These are phyloP conservation scores for Cercospora sp. DNA, from an alignment of 2,329 filamentous ascomycete genomes.

Conservation along the genomic window DNA sequence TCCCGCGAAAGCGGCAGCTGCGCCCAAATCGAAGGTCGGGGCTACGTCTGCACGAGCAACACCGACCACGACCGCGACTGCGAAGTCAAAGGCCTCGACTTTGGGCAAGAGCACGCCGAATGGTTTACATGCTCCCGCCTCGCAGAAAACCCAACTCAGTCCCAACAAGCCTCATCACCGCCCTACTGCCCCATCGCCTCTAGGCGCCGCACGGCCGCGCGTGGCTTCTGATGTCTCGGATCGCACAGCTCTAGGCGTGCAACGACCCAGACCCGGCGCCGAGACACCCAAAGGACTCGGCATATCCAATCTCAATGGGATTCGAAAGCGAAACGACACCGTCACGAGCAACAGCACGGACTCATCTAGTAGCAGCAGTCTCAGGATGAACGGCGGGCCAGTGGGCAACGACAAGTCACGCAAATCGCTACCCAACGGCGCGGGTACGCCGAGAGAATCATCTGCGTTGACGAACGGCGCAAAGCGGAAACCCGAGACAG, in stretches of 20 bases:
- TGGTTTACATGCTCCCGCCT: conserved; percentile 29
- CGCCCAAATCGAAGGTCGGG: conserved; percentile 8
- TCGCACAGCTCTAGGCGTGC: conserved; percentile 30
- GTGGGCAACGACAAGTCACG: conserved; percentile 18
- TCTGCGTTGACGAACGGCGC: conserved; percentile 19
- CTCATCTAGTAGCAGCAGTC: conserved; percentile 22
- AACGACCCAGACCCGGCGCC: conserved; percentile 33
- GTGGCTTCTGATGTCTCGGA: conserved; percentile 58
- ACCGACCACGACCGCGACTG: background rate
- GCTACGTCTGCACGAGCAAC: conserved; percentile 4
- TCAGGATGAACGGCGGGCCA: conserved; percentile 25
- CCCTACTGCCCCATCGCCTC: conserved; percentile 62
- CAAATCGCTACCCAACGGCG: conserved; percentile 42
- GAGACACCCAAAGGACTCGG: conserved; percentile 47
- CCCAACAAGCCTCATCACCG: conserved; percentile 49
- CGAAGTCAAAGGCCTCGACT: conserved; percentile 9
- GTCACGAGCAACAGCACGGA: conserved; percentile 30
- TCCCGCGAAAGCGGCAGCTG: background rate
- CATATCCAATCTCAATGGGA: conserved; percentile 42
- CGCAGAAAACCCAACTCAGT: conserved; percentile 40
- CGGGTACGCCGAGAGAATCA: conserved; percentile 30
- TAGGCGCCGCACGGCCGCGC: conserved; percentile 61
- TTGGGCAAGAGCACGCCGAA: conserved; percentile 34
- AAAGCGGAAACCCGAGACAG: conserved; percentile 35
- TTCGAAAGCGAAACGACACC: conserved; percentile 36